These are phyloP conservation scores for Barnettozyma sucrosica DNA, from an alignment of 805 yeast species.

Conservation along the genomic window DNA sequence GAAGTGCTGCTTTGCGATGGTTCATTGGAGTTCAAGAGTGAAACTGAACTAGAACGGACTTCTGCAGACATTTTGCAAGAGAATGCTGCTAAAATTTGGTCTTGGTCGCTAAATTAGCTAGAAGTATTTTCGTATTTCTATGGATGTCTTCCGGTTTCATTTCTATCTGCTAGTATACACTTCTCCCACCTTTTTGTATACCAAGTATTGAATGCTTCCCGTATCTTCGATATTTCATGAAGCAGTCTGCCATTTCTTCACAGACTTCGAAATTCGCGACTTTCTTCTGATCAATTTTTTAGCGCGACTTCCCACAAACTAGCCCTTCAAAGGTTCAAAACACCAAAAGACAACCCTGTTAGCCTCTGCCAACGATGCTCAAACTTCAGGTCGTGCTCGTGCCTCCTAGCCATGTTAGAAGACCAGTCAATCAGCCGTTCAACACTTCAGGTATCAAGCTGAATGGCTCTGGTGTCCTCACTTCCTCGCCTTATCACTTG, in stretches of 20 bases:
- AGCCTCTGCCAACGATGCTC: background rate
- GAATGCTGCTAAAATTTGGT: background rate
- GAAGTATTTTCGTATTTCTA: no score
- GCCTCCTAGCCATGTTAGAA: slow-evolving; percentile 32
- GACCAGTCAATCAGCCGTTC: slow-evolving; percentile 6
- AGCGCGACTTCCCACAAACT: background rate
- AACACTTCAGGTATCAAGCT: slow-evolving; percentile 1
- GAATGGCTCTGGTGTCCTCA: background rate
- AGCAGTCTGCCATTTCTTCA: background rate
- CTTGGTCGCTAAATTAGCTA: background rate
- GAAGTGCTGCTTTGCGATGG: background rate
- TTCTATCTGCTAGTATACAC: background rate
- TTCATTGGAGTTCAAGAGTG: background rate
- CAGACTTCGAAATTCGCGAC: background rate
- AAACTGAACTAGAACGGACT: background rate
- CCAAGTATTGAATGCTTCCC: no score
- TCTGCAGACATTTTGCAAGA: background rate
- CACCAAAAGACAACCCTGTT: background rate
- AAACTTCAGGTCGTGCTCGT: slow-evolving; percentile 33
- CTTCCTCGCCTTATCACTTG: slow-evolving; percentile 11
- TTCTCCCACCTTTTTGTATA: no score
- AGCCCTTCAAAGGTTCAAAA: background rate
- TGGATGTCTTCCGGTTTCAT: no score
- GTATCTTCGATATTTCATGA: no score
- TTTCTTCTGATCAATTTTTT: background rate